A percentile compares a stretch with the other conserved stretches of the same genome.
Evolutionary conservation across 2,329 filamentous ascomycete species (phyloP).

Genomic region (Phoma herbarum): DNA sequence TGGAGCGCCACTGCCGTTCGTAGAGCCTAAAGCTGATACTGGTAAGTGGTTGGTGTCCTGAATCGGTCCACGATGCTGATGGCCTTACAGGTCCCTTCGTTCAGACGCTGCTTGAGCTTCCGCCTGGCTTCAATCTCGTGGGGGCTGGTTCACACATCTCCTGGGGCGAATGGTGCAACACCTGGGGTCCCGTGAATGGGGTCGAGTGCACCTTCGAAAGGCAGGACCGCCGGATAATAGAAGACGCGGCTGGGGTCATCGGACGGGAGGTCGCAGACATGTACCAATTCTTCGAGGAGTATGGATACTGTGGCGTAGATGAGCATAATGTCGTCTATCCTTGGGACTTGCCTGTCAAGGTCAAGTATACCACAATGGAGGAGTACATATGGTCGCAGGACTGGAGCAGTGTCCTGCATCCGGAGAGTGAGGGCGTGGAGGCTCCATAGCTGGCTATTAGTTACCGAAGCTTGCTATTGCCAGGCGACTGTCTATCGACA

Average conservation of each 20-base stretch:
- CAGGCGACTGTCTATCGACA: neutral
- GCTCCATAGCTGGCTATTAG: neutral
- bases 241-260: constrained; percentile 31
- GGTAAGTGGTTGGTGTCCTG: constrained; percentile 17
- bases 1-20: constrained; percentile 32
- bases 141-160: constrained; percentile 32
- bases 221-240: constrained; percentile 26
- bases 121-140: constrained; percentile 38
- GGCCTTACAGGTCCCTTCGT: constrained; percentile 27
- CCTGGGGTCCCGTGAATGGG: constrained; percentile 35
- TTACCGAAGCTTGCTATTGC: neutral
- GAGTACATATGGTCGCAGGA: constrained; percentile 40
- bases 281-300: constrained; percentile 47
- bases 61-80: neutral
- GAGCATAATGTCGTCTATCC: constrained; percentile 40
- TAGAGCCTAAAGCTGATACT: constrained; percentile 31
- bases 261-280: constrained; percentile 46
- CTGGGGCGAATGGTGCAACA: constrained; percentile 34
- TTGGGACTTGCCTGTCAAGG: constrained; percentile 32
- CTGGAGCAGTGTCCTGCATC: constrained; percentile 21
- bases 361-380: constrained; percentile 34
- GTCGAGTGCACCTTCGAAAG: constrained; percentile 31
- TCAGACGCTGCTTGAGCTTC: constrained; percentile 33
- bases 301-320: constrained; percentile 51
- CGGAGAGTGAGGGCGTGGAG: neutral